Base-by-base conservation (phyloP, 441 rosid species). In the Hura crepitans region DNA sequence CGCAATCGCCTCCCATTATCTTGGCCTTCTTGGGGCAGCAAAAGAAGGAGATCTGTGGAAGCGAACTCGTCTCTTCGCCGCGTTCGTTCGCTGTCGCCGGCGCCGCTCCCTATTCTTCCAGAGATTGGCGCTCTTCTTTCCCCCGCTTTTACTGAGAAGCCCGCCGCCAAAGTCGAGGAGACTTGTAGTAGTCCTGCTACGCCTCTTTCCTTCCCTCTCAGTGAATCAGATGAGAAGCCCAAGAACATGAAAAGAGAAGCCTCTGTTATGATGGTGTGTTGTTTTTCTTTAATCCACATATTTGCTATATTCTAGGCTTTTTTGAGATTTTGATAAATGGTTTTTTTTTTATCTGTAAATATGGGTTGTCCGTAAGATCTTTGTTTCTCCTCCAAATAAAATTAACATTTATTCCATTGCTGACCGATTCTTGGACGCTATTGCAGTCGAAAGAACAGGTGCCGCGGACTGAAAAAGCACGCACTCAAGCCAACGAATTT, bases 121-220 rank as follows among this genome's bases (percentile, higher is more conserved):
- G 49, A 23, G 47, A 25, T 18, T 20, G 50, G 1, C 20, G 31
- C 54, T 31, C 59, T 27, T 23, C 18, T 30, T 17, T 5, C 20
- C 7, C 28, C 45, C 33, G 2, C 66, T 15, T 20, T 35, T 49
- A 20, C 49, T 5, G 54, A 28, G 12, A 65, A 43, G 28, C 37
- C 72, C 54, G n/a, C 31, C n/a, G 54, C 56, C 47, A 74, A 75
- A 62, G 47, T 23, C 3, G 65, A n/a, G 1, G 65, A 70, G 54
- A 78, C 80, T 65, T 58, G 81, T 8, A 82, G 85, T 42, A 82
- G 85, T 42, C 85, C 88, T 5, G 74, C 74, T 0, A 77, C 88
- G 43, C 88, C 86, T 4, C 82, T 82, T 5, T 68, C 74, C 1
- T 79, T 79, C 67, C 55, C 72, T 17, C 79, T 82, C 0, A 80